phyloP scores from a whole-genome alignment of 352 stramenopile genomes.

The Saprolegnia parasitica region DNA sequence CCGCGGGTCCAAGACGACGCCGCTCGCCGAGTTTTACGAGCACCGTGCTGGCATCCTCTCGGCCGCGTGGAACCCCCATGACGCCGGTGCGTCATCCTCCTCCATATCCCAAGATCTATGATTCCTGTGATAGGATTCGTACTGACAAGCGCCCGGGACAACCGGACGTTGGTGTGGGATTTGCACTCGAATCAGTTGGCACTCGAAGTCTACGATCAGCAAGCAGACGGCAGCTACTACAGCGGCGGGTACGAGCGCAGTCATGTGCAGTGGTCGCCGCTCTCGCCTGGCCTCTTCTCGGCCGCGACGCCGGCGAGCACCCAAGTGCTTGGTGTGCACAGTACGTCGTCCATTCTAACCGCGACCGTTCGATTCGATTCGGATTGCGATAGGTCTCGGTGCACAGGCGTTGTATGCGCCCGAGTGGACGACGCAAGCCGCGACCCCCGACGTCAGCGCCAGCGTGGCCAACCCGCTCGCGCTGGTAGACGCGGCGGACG shows the following conservation, averaged over 20 bases:
- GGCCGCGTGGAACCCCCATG: constrained; percentile 96
- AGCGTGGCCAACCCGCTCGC: constrained; percentile 25
- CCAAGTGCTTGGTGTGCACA: constrained; percentile 59
- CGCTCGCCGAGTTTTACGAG: constrained; percentile 92
- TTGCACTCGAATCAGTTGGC: constrained; percentile 90
- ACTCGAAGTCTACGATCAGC: constrained; percentile 86
- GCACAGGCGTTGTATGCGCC: constrained; percentile 46
- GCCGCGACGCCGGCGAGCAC: constrained; percentile 96
- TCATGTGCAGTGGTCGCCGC: constrained; percentile 95
- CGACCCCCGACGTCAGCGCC: not conserved
- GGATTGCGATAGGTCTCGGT: not conserved
- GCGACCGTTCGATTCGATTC: not conserved
- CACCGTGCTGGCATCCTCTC: constrained; percentile 94
- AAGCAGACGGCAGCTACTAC: constrained; percentile 46
- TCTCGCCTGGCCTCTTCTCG: constrained; percentile 90
- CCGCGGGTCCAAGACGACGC: constrained; percentile 94
- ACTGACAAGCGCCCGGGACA: constrained; percentile 96
- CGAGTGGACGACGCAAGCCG: constrained; percentile 84
- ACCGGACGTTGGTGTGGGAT: constrained; percentile 97
- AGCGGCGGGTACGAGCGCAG: constrained; percentile 81
- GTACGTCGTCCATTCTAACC: not conserved
- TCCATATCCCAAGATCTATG: not conserved
- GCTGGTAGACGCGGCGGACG: constrained; percentile 80
- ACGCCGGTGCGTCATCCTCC: constrained; percentile 44
- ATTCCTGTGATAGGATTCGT: constrained; percentile 52